Percentiles rank a stretch among this genome's conserved stretches.
phyloP scores from a whole-genome alignment of 2,329 filamentous ascomycete genomes.

The Pseudopyricularia cyperi region DNA sequence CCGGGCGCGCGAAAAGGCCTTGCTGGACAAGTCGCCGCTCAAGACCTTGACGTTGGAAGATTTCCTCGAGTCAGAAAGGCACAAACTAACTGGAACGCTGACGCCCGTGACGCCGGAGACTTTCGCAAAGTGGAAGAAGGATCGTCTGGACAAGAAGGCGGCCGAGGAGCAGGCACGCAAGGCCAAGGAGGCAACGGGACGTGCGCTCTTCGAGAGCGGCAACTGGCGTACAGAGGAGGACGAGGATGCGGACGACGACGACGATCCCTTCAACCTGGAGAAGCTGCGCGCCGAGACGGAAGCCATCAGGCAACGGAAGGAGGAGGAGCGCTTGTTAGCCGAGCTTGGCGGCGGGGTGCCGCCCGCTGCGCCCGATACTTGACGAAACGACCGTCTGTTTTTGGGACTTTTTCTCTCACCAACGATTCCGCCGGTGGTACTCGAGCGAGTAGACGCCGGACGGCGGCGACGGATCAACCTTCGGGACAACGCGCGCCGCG shows the following conservation, averaged over 20 bases:
- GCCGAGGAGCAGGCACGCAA: conserved; percentile 82
- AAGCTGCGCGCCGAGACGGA: conserved; percentile 79
- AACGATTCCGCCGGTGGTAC: neutral
- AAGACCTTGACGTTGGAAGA: conserved; percentile 94
- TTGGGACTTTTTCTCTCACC: neutral
- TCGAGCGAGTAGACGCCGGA: neutral
- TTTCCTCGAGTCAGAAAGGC: conserved; percentile 89
- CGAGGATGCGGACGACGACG: conserved; percentile 45
- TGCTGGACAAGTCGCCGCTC: conserved; percentile 89
- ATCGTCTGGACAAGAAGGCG: conserved; percentile 86
- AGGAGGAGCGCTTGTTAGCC: conserved; percentile 52
- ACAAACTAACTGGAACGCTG: conserved; percentile 82
- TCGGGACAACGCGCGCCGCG: neutral
- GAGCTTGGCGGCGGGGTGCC: conserved; percentile 14
- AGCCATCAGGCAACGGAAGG: conserved; percentile 56
- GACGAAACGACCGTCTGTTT: neutral
- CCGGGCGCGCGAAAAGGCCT: conserved; percentile 83
- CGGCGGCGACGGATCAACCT: neutral
- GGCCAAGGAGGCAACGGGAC: conserved; percentile 90
- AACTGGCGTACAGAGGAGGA: conserved; percentile 66
- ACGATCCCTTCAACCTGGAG: conserved; percentile 62
- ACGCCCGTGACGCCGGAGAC: conserved; percentile 88
- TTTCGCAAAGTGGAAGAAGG: conserved; percentile 96
- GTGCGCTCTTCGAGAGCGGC: conserved; percentile 91
- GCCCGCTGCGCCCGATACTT: neutral